Evolutionary conservation across 768 basidiomycete species (phyloP), one percentile per base, ranked within the genome.

Genomic region (Lactarius indigo): DNA sequence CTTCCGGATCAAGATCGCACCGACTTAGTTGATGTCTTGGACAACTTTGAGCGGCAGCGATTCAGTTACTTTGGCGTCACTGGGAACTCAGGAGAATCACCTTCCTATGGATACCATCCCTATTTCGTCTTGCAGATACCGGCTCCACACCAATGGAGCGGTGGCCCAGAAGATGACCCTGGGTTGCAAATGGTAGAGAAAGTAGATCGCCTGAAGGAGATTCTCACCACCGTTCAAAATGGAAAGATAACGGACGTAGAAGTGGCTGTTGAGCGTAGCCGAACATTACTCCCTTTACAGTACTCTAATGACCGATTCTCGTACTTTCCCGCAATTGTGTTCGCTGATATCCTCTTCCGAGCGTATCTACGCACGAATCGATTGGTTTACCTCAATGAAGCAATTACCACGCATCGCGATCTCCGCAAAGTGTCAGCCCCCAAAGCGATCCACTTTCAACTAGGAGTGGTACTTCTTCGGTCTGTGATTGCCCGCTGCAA

Each of bases 301-400:
- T 52, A 10, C n/a, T 42, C 18, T 9, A 37, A n/a, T 23, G 15
- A 20, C 42, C 10, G 23, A 17, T 35, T n/a, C 5, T 17, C 52
- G 0, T 10, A 6, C 18, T 9, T 2, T 4, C 5, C 50, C 20
- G 17, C 26, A 13, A 2, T 4, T 0, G 3, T 2, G 2, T 39
- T 61, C 20, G 23, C 30, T 13, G 1, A 8, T 8, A 17, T 54
- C 26, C 47, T 62, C 10, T 7, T 39, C 4, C 26, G 28, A 2
- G 35, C 23, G 1, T 20, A 54, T 13, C 2, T 5, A 23, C 31
- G 35, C 35, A 35, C 9, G 35, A 35, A 35, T 35, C 8, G 9
- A 26, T 5, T 35, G n/a, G n/a, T 52, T n/a, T 26, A 61, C 31
- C 60, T 61, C 44, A 9, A 61, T 23, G 33, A 35, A 17, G 20